phyloP scores from a whole-genome alignment of 331 rosid species.

The Acacia concinna region DNA sequence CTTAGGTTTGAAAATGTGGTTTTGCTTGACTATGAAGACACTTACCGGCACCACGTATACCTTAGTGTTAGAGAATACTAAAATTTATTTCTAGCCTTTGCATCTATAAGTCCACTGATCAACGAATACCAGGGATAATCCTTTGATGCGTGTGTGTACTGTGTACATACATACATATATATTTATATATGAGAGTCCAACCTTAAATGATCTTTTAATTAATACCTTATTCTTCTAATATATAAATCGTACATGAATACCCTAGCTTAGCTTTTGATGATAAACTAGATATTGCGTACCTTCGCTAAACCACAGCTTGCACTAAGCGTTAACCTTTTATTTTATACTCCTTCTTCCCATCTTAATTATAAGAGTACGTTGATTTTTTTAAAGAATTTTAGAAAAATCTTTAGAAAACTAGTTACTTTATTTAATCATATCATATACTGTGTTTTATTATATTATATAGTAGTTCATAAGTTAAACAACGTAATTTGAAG shows the following conservation, averaged over 20 bases:
- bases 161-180: not conserved
- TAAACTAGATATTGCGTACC: not conserved
- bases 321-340: constrained; percentile 44
- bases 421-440: too few species aligned
- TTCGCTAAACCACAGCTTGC: constrained; percentile 28
- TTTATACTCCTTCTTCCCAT: too few species aligned
- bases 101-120: not conserved
- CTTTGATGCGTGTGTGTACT: not conserved
- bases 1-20: constrained; percentile 51
- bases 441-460: too few species aligned
- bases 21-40: constrained; percentile 39
- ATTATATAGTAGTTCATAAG: too few species aligned
- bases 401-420: too few species aligned
- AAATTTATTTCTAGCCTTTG: not conserved
- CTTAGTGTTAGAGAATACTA: not conserved
- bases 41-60: not conserved
- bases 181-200: not conserved
- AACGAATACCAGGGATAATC: not conserved
- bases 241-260: not conserved
- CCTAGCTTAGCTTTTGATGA: not conserved
- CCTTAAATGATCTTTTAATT: not conserved
- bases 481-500: too few species aligned
- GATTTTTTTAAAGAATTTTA: too few species aligned
- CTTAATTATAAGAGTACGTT: too few species aligned
- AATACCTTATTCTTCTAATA: not conserved